Conservation (phyloP, 78 protist genomes). For the Diacronema lutheri region DNA sequence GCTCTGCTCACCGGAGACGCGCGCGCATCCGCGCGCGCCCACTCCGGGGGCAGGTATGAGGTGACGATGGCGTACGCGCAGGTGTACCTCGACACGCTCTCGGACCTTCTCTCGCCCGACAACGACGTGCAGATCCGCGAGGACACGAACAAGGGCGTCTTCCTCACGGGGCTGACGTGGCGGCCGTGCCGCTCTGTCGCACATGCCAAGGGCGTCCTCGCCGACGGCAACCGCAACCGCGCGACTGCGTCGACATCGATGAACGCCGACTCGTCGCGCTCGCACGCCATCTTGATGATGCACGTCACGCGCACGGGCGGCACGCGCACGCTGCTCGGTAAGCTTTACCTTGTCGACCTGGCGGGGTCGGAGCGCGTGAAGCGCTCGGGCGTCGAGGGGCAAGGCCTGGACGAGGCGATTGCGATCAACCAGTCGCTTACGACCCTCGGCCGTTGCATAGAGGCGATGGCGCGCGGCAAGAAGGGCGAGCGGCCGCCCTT, state of each 20-base stretch:
- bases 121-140: conserved; percentile 11
- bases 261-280: conserved; percentile 36
- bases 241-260: conserved; percentile 26
- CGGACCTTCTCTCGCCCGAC: conserved; percentile 35
- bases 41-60: neutral
- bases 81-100: conserved; percentile 28
- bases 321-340: conserved; percentile 39
- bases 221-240: conserved; percentile 19
- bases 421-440: conserved; percentile 82
- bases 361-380: conserved; percentile 86
- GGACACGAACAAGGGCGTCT: conserved; percentile 22
- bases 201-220: neutral
- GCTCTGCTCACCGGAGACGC: neutral
- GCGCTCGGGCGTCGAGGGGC: conserved; percentile 38
- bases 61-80: neutral
- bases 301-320: neutral
- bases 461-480: conserved; percentile 68
- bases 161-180: conserved; percentile 16
- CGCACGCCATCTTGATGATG: conserved; percentile 63
- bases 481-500: conserved; percentile 67
- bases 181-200: neutral
- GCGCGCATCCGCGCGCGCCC: neutral
- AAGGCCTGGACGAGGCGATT: conserved; percentile 76
- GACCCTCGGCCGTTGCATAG: conserved; percentile 84
- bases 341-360: conserved; percentile 84